A percentile compares a stretch with the other conserved stretches of the same genome.
Conservation (phyloP, 78 protist genomes). For the Salpingoeca rosetta region DNA sequence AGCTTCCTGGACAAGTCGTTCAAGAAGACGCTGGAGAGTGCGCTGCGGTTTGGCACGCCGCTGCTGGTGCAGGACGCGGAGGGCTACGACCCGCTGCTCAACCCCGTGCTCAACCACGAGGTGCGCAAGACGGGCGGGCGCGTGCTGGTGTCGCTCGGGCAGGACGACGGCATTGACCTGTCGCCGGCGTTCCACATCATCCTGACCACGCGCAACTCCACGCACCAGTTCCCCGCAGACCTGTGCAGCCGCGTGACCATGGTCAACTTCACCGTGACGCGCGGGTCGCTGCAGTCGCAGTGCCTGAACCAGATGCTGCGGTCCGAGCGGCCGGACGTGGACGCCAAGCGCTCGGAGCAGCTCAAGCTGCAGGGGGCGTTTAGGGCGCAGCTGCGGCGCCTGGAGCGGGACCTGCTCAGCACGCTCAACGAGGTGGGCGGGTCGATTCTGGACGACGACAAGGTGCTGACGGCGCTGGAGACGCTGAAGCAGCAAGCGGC, state of each 20-base stretch:
- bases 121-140: slow-evolving; percentile 76
- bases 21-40: slow-evolving; percentile 72
- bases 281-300: slow-evolving; percentile 57
- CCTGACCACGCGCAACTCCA: slow-evolving; percentile 81
- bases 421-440: slow-evolving; percentile 53
- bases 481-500: slow-evolving; percentile 53
- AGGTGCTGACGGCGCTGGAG: slow-evolving; percentile 75
- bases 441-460: slow-evolving; percentile 83
- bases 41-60: slow-evolving; percentile 80
- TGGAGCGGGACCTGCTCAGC: slow-evolving; percentile 77
- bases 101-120: slow-evolving; percentile 90
- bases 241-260: slow-evolving; percentile 86
- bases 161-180: slow-evolving; percentile 80
- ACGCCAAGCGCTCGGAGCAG: slow-evolving; percentile 66
- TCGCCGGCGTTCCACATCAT: slow-evolving; percentile 86
- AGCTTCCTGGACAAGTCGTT: slow-evolving; percentile 70
- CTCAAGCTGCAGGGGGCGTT: slow-evolving; percentile 85
- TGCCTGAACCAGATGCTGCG: slow-evolving; percentile 53
- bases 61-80: slow-evolving; percentile 94
- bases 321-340: slow-evolving; percentile 75
- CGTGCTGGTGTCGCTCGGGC: slow-evolving; percentile 79
- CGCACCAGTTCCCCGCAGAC: slow-evolving; percentile 82
- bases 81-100: slow-evolving; percentile 87
- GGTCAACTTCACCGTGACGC: slow-evolving; percentile 90
- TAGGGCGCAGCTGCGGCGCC: slow-evolving; percentile 53